These are phyloP conservation scores for Pseudozyma sp. DNA, from an alignment of 1,284 basidiomycete genomes.

Conservation along the genomic window DNA sequence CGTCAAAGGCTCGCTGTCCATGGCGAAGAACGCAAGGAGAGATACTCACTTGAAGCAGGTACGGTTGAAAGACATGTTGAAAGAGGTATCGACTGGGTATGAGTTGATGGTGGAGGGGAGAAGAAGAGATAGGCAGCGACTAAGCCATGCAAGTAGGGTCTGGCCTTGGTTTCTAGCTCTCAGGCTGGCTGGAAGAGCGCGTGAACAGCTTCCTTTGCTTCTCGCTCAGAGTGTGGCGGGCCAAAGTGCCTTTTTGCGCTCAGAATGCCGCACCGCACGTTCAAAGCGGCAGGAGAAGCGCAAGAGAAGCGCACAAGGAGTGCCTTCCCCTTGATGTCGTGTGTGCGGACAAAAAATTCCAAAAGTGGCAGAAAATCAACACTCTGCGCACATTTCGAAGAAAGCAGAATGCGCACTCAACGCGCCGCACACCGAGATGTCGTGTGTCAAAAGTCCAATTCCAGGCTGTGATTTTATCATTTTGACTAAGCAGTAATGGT, in stretches of 20 bases:
- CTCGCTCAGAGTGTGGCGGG: constrained; percentile 19
- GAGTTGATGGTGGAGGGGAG: constrained; percentile 10
- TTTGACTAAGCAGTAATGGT: constrained; percentile 20
- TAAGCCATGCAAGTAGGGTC: constrained; percentile 27
- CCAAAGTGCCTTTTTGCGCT: constrained; percentile 5
- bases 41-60: constrained; percentile 57
- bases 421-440: constrained; percentile 2
- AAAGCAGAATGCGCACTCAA: not conserved
- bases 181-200: not conserved
- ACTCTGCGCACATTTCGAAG: not conserved
- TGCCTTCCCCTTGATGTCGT: no score
- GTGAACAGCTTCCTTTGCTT: not conserved
- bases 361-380: constrained; percentile 3
- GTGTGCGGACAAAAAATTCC: not conserved
- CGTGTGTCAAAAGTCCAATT: constrained; percentile 2
- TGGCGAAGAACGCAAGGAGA: no score
- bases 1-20: not conserved
- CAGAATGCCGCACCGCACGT: not conserved
- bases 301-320: not conserved
- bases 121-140: not conserved
- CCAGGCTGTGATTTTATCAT: constrained; percentile 8
- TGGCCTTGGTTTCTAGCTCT: not conserved
- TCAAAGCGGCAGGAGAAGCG: no score
- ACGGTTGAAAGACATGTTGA: constrained; percentile 53
- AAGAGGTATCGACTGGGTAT: constrained; percentile 1